Percentiles rank a stretch among this genome's conserved stretches.
These are phyloP conservation scores for Aurantiochytrium sp. DNA, from an alignment of 108 stramenopile species.

Conservation along the genomic window DNA sequence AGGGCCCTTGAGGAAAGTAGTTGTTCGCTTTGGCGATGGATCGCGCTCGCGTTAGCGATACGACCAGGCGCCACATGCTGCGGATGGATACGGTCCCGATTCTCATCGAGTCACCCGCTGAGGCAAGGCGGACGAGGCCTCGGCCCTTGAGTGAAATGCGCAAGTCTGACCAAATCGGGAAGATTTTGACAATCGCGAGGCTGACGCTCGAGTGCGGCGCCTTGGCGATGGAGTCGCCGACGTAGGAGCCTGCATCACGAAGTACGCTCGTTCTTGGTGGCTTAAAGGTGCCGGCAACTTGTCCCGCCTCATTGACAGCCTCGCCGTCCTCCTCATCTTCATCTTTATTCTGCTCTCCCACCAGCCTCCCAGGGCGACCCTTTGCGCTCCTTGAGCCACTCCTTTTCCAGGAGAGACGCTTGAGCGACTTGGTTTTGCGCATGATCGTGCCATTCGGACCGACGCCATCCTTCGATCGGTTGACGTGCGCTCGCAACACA, in stretches of 20 bases:
- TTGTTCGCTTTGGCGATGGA: neutral
- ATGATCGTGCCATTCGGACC: neutral
- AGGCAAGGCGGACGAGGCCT: neutral
- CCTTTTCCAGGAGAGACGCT: neutral
- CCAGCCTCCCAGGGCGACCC: too few relatives aligned
- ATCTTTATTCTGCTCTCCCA: too few relatives aligned
- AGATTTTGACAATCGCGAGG: neutral
- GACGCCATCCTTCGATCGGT: neutral
- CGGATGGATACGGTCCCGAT: neutral
- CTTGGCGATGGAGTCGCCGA: neutral
- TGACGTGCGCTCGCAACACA: neutral
- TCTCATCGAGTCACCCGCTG: neutral
- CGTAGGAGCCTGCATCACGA: neutral
- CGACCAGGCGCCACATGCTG: neutral
- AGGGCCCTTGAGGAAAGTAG: neutral
- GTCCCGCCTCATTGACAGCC: too few relatives aligned
- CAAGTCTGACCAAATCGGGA: neutral
- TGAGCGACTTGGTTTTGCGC: neutral
- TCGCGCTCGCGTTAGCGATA: neutral
- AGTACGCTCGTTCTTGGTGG: neutral
- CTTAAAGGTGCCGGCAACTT: neutral
- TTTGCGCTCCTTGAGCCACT: neutral
- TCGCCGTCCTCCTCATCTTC: too few relatives aligned
- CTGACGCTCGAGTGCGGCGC: neutral
- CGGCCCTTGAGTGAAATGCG: slow-evolving; percentile 17